These are phyloP conservation scores for Penicillium flavigenum DNA, from an alignment of 495 filamentous ascomycete genomes.

Conservation along the genomic window DNA sequence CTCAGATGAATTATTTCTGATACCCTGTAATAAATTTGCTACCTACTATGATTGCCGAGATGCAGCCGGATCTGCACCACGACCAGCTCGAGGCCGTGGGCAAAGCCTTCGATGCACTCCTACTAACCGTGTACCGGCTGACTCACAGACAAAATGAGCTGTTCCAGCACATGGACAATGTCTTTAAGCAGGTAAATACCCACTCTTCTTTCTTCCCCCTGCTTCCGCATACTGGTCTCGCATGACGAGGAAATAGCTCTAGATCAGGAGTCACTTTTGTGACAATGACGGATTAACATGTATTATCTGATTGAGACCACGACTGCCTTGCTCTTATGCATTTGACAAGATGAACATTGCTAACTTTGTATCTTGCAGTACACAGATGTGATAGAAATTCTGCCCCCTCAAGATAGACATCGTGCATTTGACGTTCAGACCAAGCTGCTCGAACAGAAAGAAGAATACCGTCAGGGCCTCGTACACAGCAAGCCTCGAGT, in stretches of 20 bases:
- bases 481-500: constrained; percentile 28
- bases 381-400: constrained; percentile 24
- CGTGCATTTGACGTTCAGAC: constrained; percentile 37
- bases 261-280: constrained; percentile 55
- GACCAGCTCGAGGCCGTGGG: constrained; percentile 42
- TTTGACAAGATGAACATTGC: constrained; percentile 18
- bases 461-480: constrained; percentile 33
- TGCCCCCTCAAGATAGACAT: constrained; percentile 30
- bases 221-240: constrained; percentile 31
- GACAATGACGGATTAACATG: constrained; percentile 53
- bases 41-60: constrained; percentile 34
- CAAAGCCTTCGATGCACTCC: constrained; percentile 49
- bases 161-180: constrained; percentile 41
- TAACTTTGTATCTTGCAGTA: constrained; percentile 24
- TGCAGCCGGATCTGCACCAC: constrained; percentile 38
- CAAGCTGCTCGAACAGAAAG: constrained; percentile 33
- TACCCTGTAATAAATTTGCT: constrained; percentile 26
- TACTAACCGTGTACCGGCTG: constrained; percentile 50
- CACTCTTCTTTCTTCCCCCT: constrained; percentile 12
- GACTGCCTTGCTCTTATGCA: constrained; percentile 12
- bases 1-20: constrained; percentile 17
- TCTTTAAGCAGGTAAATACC: constrained; percentile 49
- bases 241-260: constrained; percentile 58
- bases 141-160: constrained; percentile 45
- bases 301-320: constrained; percentile 52